These are phyloP conservation scores for Leonotis leonurus DNA, from an alignment of 257 asterid species.

Conservation along the genomic window DNA sequence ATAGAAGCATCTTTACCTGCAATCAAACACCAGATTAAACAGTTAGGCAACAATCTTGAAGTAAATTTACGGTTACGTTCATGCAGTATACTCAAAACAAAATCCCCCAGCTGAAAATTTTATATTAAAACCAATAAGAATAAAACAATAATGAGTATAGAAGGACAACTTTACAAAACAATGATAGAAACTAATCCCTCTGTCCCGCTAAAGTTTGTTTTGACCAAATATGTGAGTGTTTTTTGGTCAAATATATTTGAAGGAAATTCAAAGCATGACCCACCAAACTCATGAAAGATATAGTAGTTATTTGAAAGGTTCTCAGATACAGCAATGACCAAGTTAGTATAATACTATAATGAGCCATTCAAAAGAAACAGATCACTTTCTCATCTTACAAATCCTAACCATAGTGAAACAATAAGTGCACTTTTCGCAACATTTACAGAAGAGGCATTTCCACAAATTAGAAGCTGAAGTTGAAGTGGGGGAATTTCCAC, in stretches of 20 bases:
- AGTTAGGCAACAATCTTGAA: slow-evolving; percentile 5
- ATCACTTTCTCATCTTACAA: not conserved
- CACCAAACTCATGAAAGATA: not conserved
- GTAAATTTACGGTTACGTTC: not conserved
- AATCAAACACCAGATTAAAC: slow-evolving; percentile 18
- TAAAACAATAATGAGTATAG: not conserved
- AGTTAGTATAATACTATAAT: not conserved
- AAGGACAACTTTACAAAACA: slow-evolving; percentile 11
- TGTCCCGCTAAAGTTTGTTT: too few relatives aligned
- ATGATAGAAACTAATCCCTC: too few relatives aligned
- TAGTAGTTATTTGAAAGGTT: not conserved
- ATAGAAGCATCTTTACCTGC: slow-evolving; percentile 65
- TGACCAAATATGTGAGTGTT: too few relatives aligned
- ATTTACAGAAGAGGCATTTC: slow-evolving; percentile 17
- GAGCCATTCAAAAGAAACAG: not conserved
- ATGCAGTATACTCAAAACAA: not conserved
- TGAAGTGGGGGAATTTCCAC: slow-evolving; percentile 24
- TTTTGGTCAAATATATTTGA: too few relatives aligned
- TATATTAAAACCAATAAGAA: slow-evolving; percentile 9
- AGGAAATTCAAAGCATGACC: not conserved
- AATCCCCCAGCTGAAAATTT: not conserved
- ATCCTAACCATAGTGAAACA: not conserved
- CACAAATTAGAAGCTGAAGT: slow-evolving; percentile 21
- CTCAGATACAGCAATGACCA: not conserved
- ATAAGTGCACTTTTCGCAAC: not conserved